These are phyloP conservation scores for Ceratocystis cacaofunesta DNA, from an alignment of 2,329 filamentous ascomycete species.

Conservation along the genomic window DNA sequence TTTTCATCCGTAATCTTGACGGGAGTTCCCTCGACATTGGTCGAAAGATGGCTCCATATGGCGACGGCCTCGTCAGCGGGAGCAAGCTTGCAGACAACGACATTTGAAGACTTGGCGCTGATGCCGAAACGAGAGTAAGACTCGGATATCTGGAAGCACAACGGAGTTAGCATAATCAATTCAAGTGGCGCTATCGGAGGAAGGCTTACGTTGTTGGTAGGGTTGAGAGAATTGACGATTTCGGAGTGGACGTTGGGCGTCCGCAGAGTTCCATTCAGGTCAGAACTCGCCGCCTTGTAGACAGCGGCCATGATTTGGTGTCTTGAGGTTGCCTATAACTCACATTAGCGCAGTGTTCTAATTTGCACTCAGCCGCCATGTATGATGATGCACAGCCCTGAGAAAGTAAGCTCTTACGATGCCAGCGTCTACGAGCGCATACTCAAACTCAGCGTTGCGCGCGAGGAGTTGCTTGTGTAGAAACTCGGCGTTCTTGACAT, in stretches of 20 bases:
- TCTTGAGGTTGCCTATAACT: slow-evolving; percentile 38
- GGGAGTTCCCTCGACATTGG: slow-evolving; percentile 46
- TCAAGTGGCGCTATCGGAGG: neutral
- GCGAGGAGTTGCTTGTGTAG: slow-evolving; percentile 72
- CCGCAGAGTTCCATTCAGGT: slow-evolving; percentile 46
- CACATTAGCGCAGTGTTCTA: slow-evolving; percentile 33
- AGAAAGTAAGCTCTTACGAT: slow-evolving; percentile 38
- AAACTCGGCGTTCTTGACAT: slow-evolving; percentile 62
- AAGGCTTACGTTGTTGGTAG: slow-evolving; percentile 59
- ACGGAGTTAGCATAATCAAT: slow-evolving; percentile 3
- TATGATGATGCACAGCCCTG: neutral
- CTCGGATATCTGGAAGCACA: slow-evolving; percentile 57
- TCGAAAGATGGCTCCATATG: slow-evolving; percentile 43
- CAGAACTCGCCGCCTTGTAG: slow-evolving; percentile 60
- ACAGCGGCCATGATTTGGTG: slow-evolving; percentile 60
- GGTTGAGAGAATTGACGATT: slow-evolving; percentile 64
- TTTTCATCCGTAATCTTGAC: slow-evolving; percentile 47
- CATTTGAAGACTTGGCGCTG: slow-evolving; percentile 47
- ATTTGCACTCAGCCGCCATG: neutral
- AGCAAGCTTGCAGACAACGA: slow-evolving; percentile 73
- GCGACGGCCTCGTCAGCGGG: slow-evolving; percentile 27
- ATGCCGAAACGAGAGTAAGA: slow-evolving; percentile 84
- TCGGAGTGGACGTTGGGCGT: slow-evolving; percentile 83
- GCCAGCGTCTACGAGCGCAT: slow-evolving; percentile 80
- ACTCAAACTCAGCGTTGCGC: slow-evolving; percentile 75